A percentile compares a stretch with the other conserved stretches of the same genome.
These are phyloP conservation scores for Aureobasidium pullulans DNA, from an alignment of 2,329 filamentous ascomycete genomes.

Conservation along the genomic window DNA sequence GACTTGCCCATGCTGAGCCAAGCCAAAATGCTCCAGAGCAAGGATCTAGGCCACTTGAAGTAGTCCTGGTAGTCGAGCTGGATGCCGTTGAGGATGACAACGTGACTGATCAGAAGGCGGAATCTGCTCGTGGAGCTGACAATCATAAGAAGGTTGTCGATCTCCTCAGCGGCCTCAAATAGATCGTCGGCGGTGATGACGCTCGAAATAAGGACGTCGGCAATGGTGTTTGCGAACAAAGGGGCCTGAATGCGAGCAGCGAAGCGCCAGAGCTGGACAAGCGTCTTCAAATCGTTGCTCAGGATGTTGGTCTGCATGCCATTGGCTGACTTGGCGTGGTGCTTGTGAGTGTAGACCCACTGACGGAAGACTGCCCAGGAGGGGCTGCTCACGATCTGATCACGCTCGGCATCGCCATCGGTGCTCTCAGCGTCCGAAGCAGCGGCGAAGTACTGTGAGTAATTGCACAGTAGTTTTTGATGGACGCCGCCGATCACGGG, in stretches of 20 bases:
- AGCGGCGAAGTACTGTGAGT: background rate
- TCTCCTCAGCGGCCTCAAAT: background rate
- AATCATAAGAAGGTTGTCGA: background rate
- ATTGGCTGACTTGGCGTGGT: background rate
- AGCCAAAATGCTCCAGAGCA: background rate
- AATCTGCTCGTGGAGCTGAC: background rate
- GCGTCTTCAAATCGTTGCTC: background rate
- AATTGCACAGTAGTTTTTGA: background rate
- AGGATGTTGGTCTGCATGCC: background rate
- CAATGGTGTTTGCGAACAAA: background rate
- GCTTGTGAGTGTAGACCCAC: background rate
- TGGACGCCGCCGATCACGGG: background rate
- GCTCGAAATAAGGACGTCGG: background rate
- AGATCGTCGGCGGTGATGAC: background rate
- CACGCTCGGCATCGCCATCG: background rate
- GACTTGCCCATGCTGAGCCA: background rate
- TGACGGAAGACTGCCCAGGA: background rate
- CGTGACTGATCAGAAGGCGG: background rate
- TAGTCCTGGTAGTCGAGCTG: background rate
- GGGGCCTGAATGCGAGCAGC: slow-evolving; percentile 5
- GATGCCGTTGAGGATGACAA: background rate
- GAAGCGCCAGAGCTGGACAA: slow-evolving; percentile 5
- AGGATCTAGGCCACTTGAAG: background rate
- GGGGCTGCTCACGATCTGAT: background rate
- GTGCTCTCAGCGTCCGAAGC: background rate